Base-by-base conservation (phyloP, 2,329 filamentous ascomycete species). In the Neophaeococcomyces aloes region DNA sequence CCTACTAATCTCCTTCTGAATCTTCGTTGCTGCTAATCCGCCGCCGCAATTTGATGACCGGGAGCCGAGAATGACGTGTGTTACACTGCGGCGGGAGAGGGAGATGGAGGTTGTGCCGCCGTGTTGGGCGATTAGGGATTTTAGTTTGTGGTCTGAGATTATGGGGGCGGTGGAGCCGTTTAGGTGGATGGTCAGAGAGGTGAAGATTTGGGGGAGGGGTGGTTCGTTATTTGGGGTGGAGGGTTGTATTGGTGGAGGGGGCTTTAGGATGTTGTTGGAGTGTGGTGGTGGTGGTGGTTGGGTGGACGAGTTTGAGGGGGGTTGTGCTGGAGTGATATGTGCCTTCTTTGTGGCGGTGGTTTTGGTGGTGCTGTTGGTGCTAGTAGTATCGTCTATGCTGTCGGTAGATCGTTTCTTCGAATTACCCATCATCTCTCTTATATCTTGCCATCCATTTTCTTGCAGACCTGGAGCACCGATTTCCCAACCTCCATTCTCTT, bases 71-170 rank as follows among this genome's bases (percentile, higher is more conserved):
- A 95, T 82, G 48, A 95, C 83, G 62, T 95, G 88, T 27, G 87
- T 94, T 52, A 94, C 85, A 39, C 73, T 75, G 29, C 78, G 74
- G 34, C 86, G 75, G 7, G 77, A 81, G 7, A 94, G 75, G 46
- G 78, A 72, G 29, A 86, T 73, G 3, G 84, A 81, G 53, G 86
- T 70, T 32, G 65, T 69, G 1, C 78, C 89, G 15, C 88, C 89
- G 57, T 94, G 78, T 45, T 78, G 71, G 4, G 74, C 76, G 29
- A 95, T 72, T 13, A 93, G 62, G 44, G 80, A 79, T 68, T 91
- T 93, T 45, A 95, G 74, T 59, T 77, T 83, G 66, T 94, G 84
- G 61, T 95, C 88, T 11, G 85, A 93, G 49, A 94, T 75, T 18
- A 78, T 63, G 1, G 88, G 87, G 47, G 79, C 74, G 2, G 86